Base-by-base conservation (phyloP, 2,329 filamentous ascomycete species). In the Cercospora sp. region DNA sequence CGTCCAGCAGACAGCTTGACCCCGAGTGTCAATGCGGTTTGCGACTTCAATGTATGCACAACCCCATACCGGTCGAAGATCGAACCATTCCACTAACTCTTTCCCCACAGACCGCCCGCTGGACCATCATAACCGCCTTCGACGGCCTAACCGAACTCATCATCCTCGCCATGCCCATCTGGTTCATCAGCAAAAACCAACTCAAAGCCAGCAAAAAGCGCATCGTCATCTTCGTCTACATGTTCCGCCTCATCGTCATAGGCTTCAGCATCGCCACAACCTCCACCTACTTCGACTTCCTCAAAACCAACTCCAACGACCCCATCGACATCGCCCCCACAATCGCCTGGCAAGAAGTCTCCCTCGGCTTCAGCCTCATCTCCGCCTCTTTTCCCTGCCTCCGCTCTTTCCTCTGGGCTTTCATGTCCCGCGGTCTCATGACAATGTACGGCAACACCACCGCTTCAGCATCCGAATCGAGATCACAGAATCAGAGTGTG, bases 381-480 rank as follows among this genome's bases (percentile, higher is more conserved):
- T 71, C 72, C 20, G 73, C 73, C 51, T 73, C 73, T 9, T 74
- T 74, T 26, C 73, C 73, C 1, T 73, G 70, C 51, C 63, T 75
- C 8, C 65, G 72, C 36, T 63, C 68, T n/a, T 75, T 75, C 67
- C 65, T 74, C 42, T 71, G 70, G 68, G 71, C 69, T n/a, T 74
- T 72, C 67, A 72, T 72, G 71, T 71, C 69, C 5, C 23, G 69
- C 31, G 68, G 71, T 18, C 55, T 73, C 8, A 64, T 71, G 65
- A 72, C 70, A 8, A 72, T 72, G 70, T 73, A 73, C 68, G 71
- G 71, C 55, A 73, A 73, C 36, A 73, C 71, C 6, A 72, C 64
- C 1, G 61, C 61, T 53, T 58, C 58, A 4, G 63, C 64, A 45
- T 70, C 68, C 10, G 58, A 60, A 13, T 57, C 40, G 5, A 23